Base-by-base conservation (phyloP, 2,329 filamentous ascomycete species). In the Raffaelea albimanens region DNA sequence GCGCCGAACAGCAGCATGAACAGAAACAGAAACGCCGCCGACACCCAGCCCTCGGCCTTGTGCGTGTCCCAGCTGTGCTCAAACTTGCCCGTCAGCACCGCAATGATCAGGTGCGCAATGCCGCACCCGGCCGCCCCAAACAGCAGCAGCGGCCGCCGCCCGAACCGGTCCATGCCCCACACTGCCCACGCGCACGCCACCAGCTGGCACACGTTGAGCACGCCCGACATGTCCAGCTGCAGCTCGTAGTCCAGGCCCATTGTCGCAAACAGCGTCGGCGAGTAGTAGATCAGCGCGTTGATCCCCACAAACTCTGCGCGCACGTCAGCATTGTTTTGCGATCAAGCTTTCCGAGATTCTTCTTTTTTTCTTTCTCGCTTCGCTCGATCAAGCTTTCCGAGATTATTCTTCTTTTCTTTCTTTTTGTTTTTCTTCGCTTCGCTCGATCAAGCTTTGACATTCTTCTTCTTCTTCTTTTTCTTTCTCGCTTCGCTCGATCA, bases 91-190 rank as follows among this genome's bases (percentile, higher is more conserved):
- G 82, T 83, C 39, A 85, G 65, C 58, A 91, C 87, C 58, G 79
- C 88, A 47, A 91, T 85, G 61, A 95, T 72, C 74, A 91, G 89
- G 67, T 94, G 83, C 70, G 84, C 89, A 59, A 90, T 62, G 34
- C 90, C 70, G 87, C 95, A 94, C 29, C 56, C 55, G 20, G 58
- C 42, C 4, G 51, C 54, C 4, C 57, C 56, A 40, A 57, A 50
- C 5, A 64, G 44, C 14, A 55, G 56, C 36, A 49, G 53, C 21
- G 42, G 53, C 31, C 47, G 56, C 46, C 48, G 55, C 31, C 50
- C 63, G 31, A 51, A 49, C 18, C 21, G 56, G 53, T 58, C 56
- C 18, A 57, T 23, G 18, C 82, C 83, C 70, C 76, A 94, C 78
- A 95, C 94, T 25, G 87, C 91, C 58, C 93, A 66, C 0, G 52